Evolutionary conservation across 257 asterid species (phyloP), one percentile per base, ranked within the genome.

Genomic region (Henckelia pumila): DNA sequence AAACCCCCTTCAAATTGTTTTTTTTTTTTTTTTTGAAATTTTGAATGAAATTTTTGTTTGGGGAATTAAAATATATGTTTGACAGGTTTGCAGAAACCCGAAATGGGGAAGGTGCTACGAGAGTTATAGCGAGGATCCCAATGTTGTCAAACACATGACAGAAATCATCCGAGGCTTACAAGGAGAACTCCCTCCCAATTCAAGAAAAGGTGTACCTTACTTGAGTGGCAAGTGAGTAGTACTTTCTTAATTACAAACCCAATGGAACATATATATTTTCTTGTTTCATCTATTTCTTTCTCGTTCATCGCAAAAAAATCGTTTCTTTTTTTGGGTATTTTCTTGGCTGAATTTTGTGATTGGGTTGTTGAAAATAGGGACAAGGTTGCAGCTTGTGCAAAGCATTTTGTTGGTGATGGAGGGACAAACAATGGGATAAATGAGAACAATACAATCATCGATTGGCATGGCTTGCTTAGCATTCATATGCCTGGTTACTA

Each of bases 91-190:
- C 23, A 56, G 80, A 62, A 77, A 76, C 40, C 80, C 80, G 2
- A 71, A 77, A 50, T 76, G 80, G 80, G 80, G 78, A 7, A 57
- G 78, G 2, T 74, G 74, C 40, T 74, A 64, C 4, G 76, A 64
- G 67, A 72, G 76, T 21, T 72, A 57, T 28, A 58, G 72, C 8
- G 77, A 72, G 14, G 78, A 74, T 16, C 74, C 28, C 5, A 47
- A 44, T 6, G 6, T 71, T n/a, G 80, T 67, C 4, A 37, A 61
- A 67, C 23, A 29, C 19, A 71, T 76, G 77, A 76, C 77, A 0
- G 74, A 67, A 2, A 67, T 76, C n/a, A 57, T 76, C 11, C 35
- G 11, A 30, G 77, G 80, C 14, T 61, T 76, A 21, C 80, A 71
- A 66, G 80, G 80, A 13, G 74, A 73, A 14, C 23, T 69, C 20